phyloP scores from a whole-genome alignment of 2,329 filamentous ascomycete species.

The Plectosphaerella plurivora region DNA sequence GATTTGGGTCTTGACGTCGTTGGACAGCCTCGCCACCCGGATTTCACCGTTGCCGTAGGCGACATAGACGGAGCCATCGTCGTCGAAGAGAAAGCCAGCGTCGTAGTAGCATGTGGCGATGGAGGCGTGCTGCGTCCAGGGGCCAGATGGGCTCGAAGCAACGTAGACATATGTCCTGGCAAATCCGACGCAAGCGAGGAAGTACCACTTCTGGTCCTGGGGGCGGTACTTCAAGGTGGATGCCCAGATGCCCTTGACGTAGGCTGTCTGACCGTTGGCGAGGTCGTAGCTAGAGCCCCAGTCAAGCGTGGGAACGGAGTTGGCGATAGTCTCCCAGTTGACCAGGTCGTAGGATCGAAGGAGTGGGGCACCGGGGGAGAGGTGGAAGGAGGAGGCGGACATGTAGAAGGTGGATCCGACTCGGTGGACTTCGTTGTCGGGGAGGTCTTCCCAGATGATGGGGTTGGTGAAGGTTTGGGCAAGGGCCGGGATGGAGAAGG shows the following conservation, averaged over 20 bases:
- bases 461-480: conserved; percentile 35
- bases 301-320: conserved; percentile 28
- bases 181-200: conserved; percentile 12
- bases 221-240: conserved; percentile 31
- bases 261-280: conserved; percentile 33
- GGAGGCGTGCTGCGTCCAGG: conserved; percentile 5
- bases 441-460: conserved; percentile 44
- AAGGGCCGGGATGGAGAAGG: neutral
- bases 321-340: conserved; percentile 33
- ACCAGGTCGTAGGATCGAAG: conserved; percentile 44
- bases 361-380: conserved; percentile 44
- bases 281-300: conserved; percentile 43
- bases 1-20: conserved; percentile 4
- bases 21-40: conserved; percentile 6
- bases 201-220: conserved; percentile 13
- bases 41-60: conserved; percentile 31
- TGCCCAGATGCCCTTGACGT: conserved; percentile 50
- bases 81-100: conserved; percentile 26
- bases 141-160: conserved; percentile 4
- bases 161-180: conserved; percentile 13
- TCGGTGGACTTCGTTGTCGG: conserved; percentile 45
- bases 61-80: conserved; percentile 33
- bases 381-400: conserved; percentile 44
- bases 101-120: conserved; percentile 13
- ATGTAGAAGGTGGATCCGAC: conserved; percentile 34